Conservation (phyloP, 345 rosid species). For the Capsella bursapastoris region DNA sequence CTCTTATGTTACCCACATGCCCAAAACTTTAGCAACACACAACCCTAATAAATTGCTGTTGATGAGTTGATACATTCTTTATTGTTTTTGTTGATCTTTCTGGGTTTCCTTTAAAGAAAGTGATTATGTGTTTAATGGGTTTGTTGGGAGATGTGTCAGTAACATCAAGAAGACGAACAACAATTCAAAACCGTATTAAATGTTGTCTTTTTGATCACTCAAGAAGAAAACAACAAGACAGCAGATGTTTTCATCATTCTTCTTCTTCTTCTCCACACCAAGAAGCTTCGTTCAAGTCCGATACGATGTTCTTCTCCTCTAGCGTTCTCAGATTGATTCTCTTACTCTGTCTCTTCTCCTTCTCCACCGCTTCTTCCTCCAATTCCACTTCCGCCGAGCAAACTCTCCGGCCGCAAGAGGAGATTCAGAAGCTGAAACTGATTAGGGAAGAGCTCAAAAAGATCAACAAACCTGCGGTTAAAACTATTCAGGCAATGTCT, state of each 20-base stretch:
- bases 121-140: conserved; percentile 44
- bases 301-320: conserved; percentile 50
- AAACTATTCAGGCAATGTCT: conserved; percentile 74
- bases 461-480: conserved; percentile 85
- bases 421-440: conserved; percentile 57
- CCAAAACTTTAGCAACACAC: conserved; percentile 59
- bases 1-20: conserved; percentile 66
- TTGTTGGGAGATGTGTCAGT: conserved; percentile 51
- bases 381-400: conserved; percentile 44
- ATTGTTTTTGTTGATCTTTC: conserved; percentile 26
- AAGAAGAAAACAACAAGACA: conserved; percentile 52
- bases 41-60: conserved; percentile 42
- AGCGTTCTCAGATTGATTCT: conserved; percentile 53
- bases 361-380: conserved; percentile 36
- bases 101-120: conserved; percentile 52
- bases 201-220: conserved; percentile 57
- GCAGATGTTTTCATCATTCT: conserved; percentile 44
- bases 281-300: conserved; percentile 45
- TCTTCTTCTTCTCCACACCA: conserved; percentile 41
- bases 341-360: conserved; percentile 51
- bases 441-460: conserved; percentile 69
- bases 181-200: conserved; percentile 48
- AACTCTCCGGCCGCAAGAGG: conserved; percentile 67
- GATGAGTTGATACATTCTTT: conserved; percentile 40
- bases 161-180: conserved; percentile 51